Evolutionary conservation across 2,329 filamentous ascomycete genomes (phyloP).

Genomic region (Diaporthe batatas): DNA sequence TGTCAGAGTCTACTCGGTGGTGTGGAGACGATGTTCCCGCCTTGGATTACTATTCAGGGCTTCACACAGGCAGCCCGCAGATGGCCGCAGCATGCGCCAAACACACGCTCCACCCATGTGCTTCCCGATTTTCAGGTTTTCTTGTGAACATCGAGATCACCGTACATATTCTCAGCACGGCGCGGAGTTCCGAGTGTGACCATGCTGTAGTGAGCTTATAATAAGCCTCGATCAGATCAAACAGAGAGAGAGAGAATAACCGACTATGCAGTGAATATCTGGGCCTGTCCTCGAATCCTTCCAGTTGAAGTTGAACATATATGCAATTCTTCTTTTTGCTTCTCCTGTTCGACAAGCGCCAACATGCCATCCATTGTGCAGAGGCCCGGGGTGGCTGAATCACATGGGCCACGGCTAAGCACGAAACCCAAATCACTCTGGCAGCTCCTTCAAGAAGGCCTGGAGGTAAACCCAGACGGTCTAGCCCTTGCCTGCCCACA

Average conservation of each 20-base stretch:
- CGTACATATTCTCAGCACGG: neutral
- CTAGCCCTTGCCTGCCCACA: neutral
- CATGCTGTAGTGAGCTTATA: neutral
- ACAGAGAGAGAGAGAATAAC: no score
- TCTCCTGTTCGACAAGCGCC: neutral
- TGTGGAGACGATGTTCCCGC: neutral
- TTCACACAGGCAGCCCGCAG: neutral
- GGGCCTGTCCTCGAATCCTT: neutral
- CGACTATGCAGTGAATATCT: neutral
- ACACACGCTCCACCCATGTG: neutral
- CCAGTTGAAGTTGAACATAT: no score
- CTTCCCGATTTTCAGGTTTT: neutral
- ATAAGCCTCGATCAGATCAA: neutral
- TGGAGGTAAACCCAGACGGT: neutral
- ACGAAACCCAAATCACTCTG: neutral
- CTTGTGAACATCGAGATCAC: neutral
- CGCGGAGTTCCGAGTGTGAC: neutral
- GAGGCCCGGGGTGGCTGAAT: constrained; percentile 4
- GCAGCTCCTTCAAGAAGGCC: constrained; percentile 9
- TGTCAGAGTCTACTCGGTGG: neutral
- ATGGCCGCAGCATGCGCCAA: neutral
- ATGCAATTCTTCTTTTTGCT: fast-evolving
- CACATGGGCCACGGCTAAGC: neutral
- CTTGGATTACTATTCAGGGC: neutral
- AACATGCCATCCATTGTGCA: neutral